Base-by-base conservation (phyloP, 2,329 filamentous ascomycete species). In the Endoconidiophora polonica region DNA sequence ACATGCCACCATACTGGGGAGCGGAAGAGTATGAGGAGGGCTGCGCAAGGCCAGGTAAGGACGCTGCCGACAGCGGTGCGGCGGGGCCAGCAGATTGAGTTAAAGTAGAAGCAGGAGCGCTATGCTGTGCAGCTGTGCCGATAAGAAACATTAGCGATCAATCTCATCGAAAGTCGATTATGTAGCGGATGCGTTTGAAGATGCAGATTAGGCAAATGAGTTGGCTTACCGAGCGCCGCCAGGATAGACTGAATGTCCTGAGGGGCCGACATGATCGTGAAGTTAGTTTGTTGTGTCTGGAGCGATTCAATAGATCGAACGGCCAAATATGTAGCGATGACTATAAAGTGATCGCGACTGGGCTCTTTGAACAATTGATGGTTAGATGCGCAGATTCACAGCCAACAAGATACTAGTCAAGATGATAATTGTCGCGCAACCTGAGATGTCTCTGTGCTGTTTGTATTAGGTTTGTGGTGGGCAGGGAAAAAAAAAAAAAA, bases 201-300 rank as follows among this genome's bases (percentile, higher is more conserved):
- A 24, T 6, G 12, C 26, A 24, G 3, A 26, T 14, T 4, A 6
- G 9, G 26, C 9, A 10, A 18, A 37, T 40, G 29, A 23, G n/a
- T 39, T 36, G 12, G 59, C 67, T 59, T 65, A 71, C 69, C 68
- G 52, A 72, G 63, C 52, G 69, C 69, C 54, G 69, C 69, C 56
- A 72, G 61, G 54, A 72, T 70, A 54, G 67, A 69, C 59, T 70
- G 64, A 52, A 69, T 68, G 53, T 66, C 63, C 50, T 64, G 64
- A 49, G 63, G 46, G 46, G 50, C 42, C 26, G 50, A 52, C 50
- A 52, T 52, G 7, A 42, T 44, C 39, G 41, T 42, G 41, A 20
- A 38, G 40, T 23, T 33, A n/a, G 16, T 26, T 7, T 24, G 9
- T 26, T 45, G 20, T 7, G 36, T 29, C 24, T 33, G 14, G 16